Evolutionary conservation across 176 grass and related monocot genomes (phyloP).

Genomic region (Hordeum marinum): DNA sequence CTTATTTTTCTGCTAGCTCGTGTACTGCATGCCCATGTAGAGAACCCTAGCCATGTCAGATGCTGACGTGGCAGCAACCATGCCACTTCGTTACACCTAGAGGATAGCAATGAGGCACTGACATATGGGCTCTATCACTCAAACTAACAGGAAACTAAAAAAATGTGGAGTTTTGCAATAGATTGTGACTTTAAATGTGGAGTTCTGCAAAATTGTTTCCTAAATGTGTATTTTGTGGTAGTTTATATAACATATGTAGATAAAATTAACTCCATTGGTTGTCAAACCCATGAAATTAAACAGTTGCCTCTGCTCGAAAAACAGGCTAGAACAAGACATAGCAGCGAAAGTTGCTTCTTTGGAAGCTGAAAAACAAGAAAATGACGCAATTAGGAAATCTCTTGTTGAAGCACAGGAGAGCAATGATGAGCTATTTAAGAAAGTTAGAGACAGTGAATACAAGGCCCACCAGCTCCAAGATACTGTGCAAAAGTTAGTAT

Average conservation of each 20-base stretch:
- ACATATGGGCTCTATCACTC: not conserved
- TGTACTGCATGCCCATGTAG: not conserved
- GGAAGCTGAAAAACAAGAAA: conserved; percentile 55
- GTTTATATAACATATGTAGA: not conserved
- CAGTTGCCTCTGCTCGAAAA: conserved; percentile 8
- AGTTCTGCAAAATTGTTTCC: not conserved
- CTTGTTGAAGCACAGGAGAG: conserved; percentile 54
- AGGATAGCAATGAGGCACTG: not conserved
- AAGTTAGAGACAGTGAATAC: conserved; percentile 47
- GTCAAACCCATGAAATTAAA: conserved; percentile 13
- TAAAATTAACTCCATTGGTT: not conserved
- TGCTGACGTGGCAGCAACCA: not conserved
- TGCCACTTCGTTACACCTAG: not conserved
- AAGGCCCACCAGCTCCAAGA: conserved; percentile 51
- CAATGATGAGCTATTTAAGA: conserved; percentile 41
- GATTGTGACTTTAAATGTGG: not conserved
- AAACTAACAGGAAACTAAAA: not conserved
- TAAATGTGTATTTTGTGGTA: not conserved
- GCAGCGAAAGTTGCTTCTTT: conserved; percentile 17
- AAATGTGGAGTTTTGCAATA: not conserved
- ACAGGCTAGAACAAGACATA: conserved; percentile 56
- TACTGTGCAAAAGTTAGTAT: conserved; percentile 51
- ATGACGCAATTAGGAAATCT: conserved; percentile 36
- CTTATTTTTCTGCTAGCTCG: not conserved
- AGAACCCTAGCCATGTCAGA: not conserved